Evolutionary conservation across 176 grass and related monocot species (phyloP), one percentile per base, ranked within the genome.

Genomic region (Stipa capillata): DNA sequence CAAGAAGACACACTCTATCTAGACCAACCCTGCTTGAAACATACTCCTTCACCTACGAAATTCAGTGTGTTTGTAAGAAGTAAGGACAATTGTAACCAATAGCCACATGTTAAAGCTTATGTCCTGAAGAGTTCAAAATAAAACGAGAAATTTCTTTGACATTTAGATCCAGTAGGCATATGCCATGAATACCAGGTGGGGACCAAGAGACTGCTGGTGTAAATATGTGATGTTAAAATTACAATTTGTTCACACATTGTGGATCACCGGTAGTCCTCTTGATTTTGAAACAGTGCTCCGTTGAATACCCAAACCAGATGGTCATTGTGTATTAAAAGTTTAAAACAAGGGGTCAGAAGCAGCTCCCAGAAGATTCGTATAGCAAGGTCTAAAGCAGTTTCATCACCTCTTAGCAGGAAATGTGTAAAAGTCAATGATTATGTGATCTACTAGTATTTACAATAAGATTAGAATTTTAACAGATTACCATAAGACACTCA

Each of bases 11-110:
- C 33, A 98, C 95, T 89, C 73, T 90, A 87, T 94, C 83, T 45
- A 94, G 81, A 37, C 95, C 95, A 37, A 98, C 92, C 74, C 95
- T 80, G 73, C 86, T 98, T 14, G 92, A 92, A 69, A 94, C 95
- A 83, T 98, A 98, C 84, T 98, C 90, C 69, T 98, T 92, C 83
- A 92, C 95, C 95, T 98, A 73, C 12, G 77, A 74, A 83, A 29
- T 57, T 10, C 17, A 84, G 37, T 31, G 43, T 28, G 1, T n/a
- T 51, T 69, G 21, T 57, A 79, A 62, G 78, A 85, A 84, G 4
- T 17, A 66, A 84, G 32, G n/a, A n/a, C n/a, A n/a, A 31, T 36
- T 27, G 17, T 8, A 52, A 72, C 49, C 25, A 77, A 27, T 65
- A 25, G 33, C 3, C 20, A 79, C 60, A 52, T 71, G n/a, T 5